Evolutionary conservation across 371 early-diverging fungal species (phyloP).

Genomic region (Batkoa obscura): DNA sequence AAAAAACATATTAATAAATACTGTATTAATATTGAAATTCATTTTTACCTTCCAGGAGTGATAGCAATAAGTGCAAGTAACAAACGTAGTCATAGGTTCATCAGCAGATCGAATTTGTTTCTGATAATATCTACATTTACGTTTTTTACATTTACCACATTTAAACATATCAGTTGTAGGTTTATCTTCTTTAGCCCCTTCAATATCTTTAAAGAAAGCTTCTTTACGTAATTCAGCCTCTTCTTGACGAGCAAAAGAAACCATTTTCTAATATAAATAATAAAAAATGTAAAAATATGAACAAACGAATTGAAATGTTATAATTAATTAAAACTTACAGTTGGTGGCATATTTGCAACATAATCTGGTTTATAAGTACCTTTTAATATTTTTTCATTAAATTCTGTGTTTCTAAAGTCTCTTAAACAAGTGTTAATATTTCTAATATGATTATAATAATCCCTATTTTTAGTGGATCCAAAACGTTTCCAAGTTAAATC

Average conservation of each 20-base stretch:
- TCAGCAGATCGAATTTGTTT: slow-evolving; percentile 97
- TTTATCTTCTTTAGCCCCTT: slow-evolving; percentile 51
- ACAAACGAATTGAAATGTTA: neutral
- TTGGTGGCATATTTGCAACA: slow-evolving; percentile 62
- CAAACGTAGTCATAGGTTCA: slow-evolving; percentile 96
- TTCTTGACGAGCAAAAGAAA: slow-evolving; percentile 21
- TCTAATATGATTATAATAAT: too few species aligned
- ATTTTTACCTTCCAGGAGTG: slow-evolving; percentile 59
- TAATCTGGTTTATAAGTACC: slow-evolving; percentile 3
- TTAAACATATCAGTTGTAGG: slow-evolving; percentile 89
- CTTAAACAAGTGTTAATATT: too few species aligned
- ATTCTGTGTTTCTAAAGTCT: too few species aligned
- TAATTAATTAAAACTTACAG: slow-evolving; percentile 13
- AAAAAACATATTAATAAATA: too few species aligned
- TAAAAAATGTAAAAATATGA: neutral
- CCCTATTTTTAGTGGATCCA: too few species aligned
- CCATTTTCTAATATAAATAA: neutral
- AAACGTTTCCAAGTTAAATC: too few species aligned
- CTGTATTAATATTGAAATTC: too few species aligned
- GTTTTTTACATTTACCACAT: slow-evolving; percentile 83
- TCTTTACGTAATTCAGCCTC: slow-evolving; percentile 72
- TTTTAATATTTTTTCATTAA: too few species aligned
- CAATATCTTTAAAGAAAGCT: slow-evolving; percentile 44
- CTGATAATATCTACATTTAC: slow-evolving; percentile 88
- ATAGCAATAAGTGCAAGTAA: slow-evolving; percentile 64